Evolutionary conservation across 2,329 filamentous ascomycete species (phyloP).

Genomic region (Pezicula radicicola): DNA sequence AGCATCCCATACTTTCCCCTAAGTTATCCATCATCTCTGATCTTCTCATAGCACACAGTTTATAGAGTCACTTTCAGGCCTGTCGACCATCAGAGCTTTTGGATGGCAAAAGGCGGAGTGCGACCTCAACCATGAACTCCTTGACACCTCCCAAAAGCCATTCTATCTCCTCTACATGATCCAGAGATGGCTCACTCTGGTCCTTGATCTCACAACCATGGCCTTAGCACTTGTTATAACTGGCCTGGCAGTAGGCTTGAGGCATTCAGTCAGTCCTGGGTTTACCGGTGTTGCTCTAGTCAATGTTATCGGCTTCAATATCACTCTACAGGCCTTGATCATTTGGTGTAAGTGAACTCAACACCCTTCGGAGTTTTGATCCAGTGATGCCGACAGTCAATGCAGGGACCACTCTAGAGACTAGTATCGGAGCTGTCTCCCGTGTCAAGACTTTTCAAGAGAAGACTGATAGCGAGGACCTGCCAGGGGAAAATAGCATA

Average conservation of each 20-base stretch:
- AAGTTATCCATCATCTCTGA: neutral
- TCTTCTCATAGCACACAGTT: slow-evolving; percentile 32
- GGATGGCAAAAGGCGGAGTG: slow-evolving; percentile 31
- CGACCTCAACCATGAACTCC: slow-evolving; percentile 35
- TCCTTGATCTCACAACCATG: slow-evolving; percentile 11
- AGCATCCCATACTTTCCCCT: neutral
- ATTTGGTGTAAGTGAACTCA: neutral
- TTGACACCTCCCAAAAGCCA: slow-evolving; percentile 52
- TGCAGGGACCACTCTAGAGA: neutral
- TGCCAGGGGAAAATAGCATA: slow-evolving; percentile 30
- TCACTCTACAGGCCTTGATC: slow-evolving; percentile 1
- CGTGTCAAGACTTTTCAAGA: slow-evolving; percentile 45
- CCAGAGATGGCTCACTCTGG: slow-evolving; percentile 52
- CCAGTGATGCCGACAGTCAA: neutral
- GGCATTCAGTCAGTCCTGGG: slow-evolving; percentile 11
- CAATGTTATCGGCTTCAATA: slow-evolving; percentile 12
- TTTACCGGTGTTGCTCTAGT: slow-evolving; percentile 18
- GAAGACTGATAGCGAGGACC: slow-evolving; percentile 26
- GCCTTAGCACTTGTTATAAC: slow-evolving; percentile 23
- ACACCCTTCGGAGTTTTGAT: neutral
- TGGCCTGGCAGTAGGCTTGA: slow-evolving; percentile 23
- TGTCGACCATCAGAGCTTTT: slow-evolving; percentile 41
- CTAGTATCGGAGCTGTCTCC: slow-evolving; percentile 47
- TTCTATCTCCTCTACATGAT: slow-evolving; percentile 53
- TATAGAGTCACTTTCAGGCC: slow-evolving; percentile 37